Base-by-base conservation (phyloP, 2,329 filamentous ascomycete genomes). In the Fusarium sublunatum region DNA sequence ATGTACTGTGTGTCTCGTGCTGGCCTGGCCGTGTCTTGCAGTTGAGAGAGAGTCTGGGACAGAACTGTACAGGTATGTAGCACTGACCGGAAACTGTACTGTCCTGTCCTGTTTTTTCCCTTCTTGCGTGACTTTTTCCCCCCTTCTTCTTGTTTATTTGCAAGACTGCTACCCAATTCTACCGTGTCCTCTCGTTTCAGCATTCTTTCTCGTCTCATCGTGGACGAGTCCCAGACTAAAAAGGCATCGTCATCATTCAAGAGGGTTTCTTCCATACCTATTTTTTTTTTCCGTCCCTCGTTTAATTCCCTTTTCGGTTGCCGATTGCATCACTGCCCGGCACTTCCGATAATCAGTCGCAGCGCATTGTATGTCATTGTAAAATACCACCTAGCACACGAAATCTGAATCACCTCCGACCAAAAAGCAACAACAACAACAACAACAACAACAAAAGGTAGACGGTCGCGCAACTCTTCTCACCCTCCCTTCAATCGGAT, bases 121-220 rank as follows among this genome's bases (percentile, higher is more conserved):
- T 28, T 28, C 3, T 28, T 35, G 24, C 42, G 15, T 55, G 38
- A 42, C 35, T 48, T 54, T 53, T 54, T 22, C 7, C 31, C 31
- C 31, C 22, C n/a, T 45, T 54, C 15, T 15, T 28, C 35, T 46
- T 28, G 13, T 35, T 15, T 32, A n/a, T 26, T 49, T 48, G 15
- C 24, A 19, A 19, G 19, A 19, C 19, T 19, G 19, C 19, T 19
- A 19, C 19, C 19, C 9, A 31, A 31, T 38, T 10, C 41, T 46
- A 46, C 53, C 15, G 38, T 64, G 57, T 64, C 50, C 60, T 64
- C 55, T 64, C 48, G 40, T 61, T 63, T 55, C 39, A 44, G 28
- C 43, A 25, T 31, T 32, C 36, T 10, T 31, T 34, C 19, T 19
- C 19, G 19, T 19, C 19, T 19, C 19, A 19, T 19, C 19, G 19